Conservation (phyloP, 1,284 basidiomycete species). For the Boletus smithii region DNA sequence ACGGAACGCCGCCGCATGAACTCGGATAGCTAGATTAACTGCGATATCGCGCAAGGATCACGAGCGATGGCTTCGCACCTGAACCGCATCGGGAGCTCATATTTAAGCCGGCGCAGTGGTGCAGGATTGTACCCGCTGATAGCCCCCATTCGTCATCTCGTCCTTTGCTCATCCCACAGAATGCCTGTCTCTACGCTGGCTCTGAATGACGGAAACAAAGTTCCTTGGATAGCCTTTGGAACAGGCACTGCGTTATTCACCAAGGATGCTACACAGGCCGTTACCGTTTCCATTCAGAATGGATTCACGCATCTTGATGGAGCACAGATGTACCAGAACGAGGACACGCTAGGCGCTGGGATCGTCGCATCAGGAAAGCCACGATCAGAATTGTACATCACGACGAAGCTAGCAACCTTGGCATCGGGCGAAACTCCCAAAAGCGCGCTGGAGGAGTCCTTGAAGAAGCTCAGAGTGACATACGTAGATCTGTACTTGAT, state of each 20-base stretch:
- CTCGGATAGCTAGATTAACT: not conserved
- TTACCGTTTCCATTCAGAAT: conserved; percentile 52
- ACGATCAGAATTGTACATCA: conserved; percentile 50
- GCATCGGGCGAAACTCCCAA: conserved; percentile 43
- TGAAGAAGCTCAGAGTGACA: conserved; percentile 58
- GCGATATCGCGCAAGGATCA: not conserved
- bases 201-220: conserved; percentile 56
- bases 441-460: conserved; percentile 49
- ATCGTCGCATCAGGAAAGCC: conserved; percentile 53
- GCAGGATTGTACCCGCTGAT: not conserved
- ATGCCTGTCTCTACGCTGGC: conserved; percentile 42
- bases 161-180: conserved; percentile 5
- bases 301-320: conserved; percentile 72
- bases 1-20: not conserved
- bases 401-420: conserved; percentile 55
- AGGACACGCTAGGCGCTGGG: conserved; percentile 53
- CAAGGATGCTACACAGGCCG: conserved; percentile 49
- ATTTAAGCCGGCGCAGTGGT: conserved; percentile 13
- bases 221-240: conserved; percentile 68
- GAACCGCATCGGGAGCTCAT: conserved; percentile 1
- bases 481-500: conserved; percentile 80
- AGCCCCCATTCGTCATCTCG: conserved; percentile 18
- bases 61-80: conserved; percentile 3
- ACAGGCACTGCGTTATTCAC: conserved; percentile 60
- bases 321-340: conserved; percentile 66